Base-by-base conservation (phyloP, 139 green algal genomes). In the Tetradesmus lagerheimii region DNA sequence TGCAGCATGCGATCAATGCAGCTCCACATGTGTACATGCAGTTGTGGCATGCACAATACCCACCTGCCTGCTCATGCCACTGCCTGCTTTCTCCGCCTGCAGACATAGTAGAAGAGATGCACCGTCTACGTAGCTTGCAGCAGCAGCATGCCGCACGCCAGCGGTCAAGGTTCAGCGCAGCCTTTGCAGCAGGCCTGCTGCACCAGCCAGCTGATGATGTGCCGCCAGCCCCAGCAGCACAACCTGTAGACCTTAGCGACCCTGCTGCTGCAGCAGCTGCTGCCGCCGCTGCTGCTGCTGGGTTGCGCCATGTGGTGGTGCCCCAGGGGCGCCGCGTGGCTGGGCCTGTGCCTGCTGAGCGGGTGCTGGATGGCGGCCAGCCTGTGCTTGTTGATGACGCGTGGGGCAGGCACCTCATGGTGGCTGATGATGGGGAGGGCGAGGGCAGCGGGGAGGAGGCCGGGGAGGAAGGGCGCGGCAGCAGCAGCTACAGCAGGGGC, bases 321-420 rank as follows among this genome's bases (percentile, higher is more conserved):
- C 29, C 39, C 1, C 39, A 25, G 79, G 27, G 39, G 25, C 41
- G 43, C 4, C 79, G 41, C 27, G 16, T 35, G 79, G 25, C 80
- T 47, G 80, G 80, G 0, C 31, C 80, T 29, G 80, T 86, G 16
- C 0, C 45, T 18, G 14, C 41, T 31, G 80, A 86, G 50, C 47
- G 80, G 18, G 80, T 86, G 29, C 47, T 86, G n/a, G 47, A 86
- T 15, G 31, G n/a, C 15, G 31, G 45, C 5, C 45, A 43, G 47
- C 80, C 80, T 74, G 80, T 86, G 47, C n/a, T 86, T 50, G 45
- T 86, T 75, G 80, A 86, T 76, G 80, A 86, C 23, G 80, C 45
- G 15, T 86, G 80, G 80, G 80, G 80, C 1, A 76, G 16, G 29
- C 80, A 86, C 50, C 45, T 74, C 4, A 2, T 86, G 45, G 37